These are phyloP conservation scores for Trichosanthes truncata DNA, from an alignment of 306 rosid genomes.

Conservation along the genomic window DNA sequence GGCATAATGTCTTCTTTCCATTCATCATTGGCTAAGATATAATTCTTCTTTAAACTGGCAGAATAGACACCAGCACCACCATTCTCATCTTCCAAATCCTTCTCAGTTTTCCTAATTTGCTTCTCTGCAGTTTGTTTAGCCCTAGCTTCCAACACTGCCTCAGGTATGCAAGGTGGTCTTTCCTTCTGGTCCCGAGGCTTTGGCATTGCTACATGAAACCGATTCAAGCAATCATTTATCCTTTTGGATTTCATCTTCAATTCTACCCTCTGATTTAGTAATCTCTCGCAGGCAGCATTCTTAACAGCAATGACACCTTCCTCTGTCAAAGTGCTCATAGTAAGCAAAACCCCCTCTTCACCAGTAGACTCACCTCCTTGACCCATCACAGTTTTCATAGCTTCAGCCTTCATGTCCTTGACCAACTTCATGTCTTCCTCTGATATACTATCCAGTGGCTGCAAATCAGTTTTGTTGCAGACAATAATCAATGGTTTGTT, in stretches of 20 bases:
- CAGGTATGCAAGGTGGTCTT: constrained; percentile 67
- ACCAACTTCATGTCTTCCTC: constrained; percentile 79
- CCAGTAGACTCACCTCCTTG: constrained; percentile 64
- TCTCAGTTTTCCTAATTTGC: constrained; percentile 55
- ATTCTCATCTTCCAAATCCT: constrained; percentile 75
- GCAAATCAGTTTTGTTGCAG: constrained; percentile 79
- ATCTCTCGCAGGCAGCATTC: constrained; percentile 76
- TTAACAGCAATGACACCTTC: constrained; percentile 79
- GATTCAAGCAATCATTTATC: constrained; percentile 59
- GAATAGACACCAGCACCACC: constrained; percentile 93
- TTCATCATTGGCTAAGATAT: constrained; percentile 63
- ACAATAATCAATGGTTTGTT: constrained; percentile 32
- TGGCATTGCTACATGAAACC: constrained; percentile 77
- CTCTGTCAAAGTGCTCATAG: constrained; percentile 82
- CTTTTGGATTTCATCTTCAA: constrained; percentile 77
- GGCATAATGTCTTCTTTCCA: constrained; percentile 89
- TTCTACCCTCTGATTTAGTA: constrained; percentile 73
- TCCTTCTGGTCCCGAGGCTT: constrained; percentile 74
- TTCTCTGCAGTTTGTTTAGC: constrained; percentile 51
- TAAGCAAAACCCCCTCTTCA: constrained; percentile 49
- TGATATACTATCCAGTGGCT: constrained; percentile 56
- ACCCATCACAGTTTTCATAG: constrained; percentile 62
- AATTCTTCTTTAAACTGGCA: constrained; percentile 63
- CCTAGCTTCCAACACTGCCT: constrained; percentile 57
- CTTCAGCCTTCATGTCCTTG: constrained; percentile 71